Evolutionary conservation across 1,284 basidiomycete species (phyloP), one percentile per base, ranked within the genome.

Genomic region (Naganishia sp.): DNA sequence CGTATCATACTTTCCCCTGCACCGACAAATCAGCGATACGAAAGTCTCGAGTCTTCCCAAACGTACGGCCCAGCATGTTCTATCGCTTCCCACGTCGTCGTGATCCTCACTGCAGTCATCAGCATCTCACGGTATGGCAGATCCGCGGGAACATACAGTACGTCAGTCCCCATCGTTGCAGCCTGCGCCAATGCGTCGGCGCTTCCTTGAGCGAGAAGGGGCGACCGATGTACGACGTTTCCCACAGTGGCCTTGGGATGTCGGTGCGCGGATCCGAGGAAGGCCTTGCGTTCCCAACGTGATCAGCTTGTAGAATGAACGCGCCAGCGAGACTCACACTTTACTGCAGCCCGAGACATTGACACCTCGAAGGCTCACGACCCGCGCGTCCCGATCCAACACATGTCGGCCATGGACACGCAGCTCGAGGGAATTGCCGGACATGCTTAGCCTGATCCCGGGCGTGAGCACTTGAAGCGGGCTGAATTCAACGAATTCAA

Each of bases 1-100:
- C 3, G 76, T 78, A 77, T 98, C 94, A 72, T 92, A 94, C 54
- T 86, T 79, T 2, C 92, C 92, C 18, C 90, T 92, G 71, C 10
- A 32, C 18, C 28, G 28, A 43, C 21, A 35, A 17, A 23, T 25
- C n/a, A 25, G 45, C 15, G 28, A 28, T 28, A 15, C 43, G 15
- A 9, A 5, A 28, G 28, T 28, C 35, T 28, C n/a, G 23, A 35
- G 28, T 6, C 17, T 47, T n/a, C 13, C 11, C 6, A 39, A 13
- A 86, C 90, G 73, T 78, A 92, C 89, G 87, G 90, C 69, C 90
- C 94, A 63, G 83, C 85, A 73, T 98, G 96, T 74, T 97, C 93
- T 25, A 99, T 83, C 0, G 94, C 91, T 75, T 99, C 95, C 96
- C 95, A 99, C 1, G 94, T 96, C 3, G 98, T 85, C 21, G 93